Evolutionary conservation across 1,284 basidiomycete genomes (phyloP), one percentile per base, ranked within the genome.

Genomic region (Termitomyces sp.): DNA sequence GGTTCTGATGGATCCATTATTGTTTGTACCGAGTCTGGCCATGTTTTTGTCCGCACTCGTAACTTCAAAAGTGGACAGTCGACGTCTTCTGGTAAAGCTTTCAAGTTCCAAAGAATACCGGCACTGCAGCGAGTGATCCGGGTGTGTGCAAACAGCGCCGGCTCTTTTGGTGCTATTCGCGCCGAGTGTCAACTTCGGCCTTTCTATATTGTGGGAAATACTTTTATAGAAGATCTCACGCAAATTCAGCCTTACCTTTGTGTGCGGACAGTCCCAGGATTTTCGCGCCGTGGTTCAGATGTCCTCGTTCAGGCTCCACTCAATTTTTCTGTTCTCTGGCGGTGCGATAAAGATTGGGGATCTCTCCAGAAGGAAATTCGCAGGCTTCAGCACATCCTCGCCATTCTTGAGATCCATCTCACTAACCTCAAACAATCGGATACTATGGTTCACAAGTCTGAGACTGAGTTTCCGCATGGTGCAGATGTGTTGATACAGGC

Each of bases 21-120:
- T 64, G 80, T 98, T 41, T 97, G 93, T 71, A 98, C 96, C 0
- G 86, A 90, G 61, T 94, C 94, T 1, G 96, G 96, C 0, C 94
- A 98, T 63, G 94, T 98, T 30, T 98, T 92, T 64, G 81, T 95
- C 21, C 85, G 92, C 26, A 80, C 85, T 17, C 81, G 91, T 13
- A 80, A 74, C 55, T 62, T 73, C 30, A 80, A 80, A 65, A 65
- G 68, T 12, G 67, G 67, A 26, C 58, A 64, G 36, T 50, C 50
- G 57, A 42, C 44, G 3, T 55, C 72, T 59, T 58, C 65, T 9
- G 73, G 72, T 2, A 91, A 90, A 62, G 71, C 84, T 1, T 85
- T 86, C 72, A 92, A 91, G 72, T 98, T 96, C 67, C 82, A 86
- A 50, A 83, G 87, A 13, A 74, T 98, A 0, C 88, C 90, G 0